phyloP scores from a whole-genome alignment of 2,329 filamentous ascomycete species.

The Colletotrichum scovillei region DNA sequence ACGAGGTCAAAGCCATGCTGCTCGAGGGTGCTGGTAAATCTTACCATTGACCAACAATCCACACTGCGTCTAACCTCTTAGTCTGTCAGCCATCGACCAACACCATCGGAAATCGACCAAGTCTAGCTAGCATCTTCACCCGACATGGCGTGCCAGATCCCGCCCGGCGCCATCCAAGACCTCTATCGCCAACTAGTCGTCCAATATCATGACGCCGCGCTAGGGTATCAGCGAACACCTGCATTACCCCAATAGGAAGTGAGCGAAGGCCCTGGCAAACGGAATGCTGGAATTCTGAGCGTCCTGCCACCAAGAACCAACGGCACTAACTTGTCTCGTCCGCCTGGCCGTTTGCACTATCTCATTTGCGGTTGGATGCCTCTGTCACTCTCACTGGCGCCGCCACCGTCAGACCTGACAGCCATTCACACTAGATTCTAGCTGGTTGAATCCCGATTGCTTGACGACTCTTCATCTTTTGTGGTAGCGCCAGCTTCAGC shows the following conservation, averaged over 20 bases:
- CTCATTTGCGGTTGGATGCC: conserved; percentile 8
- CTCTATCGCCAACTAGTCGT: not conserved
- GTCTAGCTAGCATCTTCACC: conserved; percentile 2
- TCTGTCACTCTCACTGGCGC: conserved; percentile 1
- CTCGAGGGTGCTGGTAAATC: not conserved
- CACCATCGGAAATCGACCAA: not conserved
- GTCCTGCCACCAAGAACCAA: not conserved
- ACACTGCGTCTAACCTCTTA: not conserved
- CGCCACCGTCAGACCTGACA: conserved; percentile 9
- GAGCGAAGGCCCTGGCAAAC: conserved; percentile 6
- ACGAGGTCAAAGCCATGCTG: conserved; percentile 21
- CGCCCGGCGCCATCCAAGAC: not conserved
- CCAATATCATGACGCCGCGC: conserved; percentile 9
- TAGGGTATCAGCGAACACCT: conserved; percentile 3
- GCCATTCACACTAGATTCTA: not conserved
- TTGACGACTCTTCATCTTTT: not conserved
- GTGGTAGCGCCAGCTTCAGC: conserved; percentile 19
- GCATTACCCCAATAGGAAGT: conserved; percentile 11
- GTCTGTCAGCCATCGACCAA: not conserved
- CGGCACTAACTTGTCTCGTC: conserved; percentile 14
- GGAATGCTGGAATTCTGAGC: conserved; percentile 1
- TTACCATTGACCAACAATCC: not conserved
- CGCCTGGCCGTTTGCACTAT: conserved; percentile 4
- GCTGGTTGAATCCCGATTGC: not conserved
- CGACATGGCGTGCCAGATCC: conserved; percentile 16